These are phyloP conservation scores for Silene conica DNA, from an alignment of 148 eudicot genomes.

Conservation along the genomic window DNA sequence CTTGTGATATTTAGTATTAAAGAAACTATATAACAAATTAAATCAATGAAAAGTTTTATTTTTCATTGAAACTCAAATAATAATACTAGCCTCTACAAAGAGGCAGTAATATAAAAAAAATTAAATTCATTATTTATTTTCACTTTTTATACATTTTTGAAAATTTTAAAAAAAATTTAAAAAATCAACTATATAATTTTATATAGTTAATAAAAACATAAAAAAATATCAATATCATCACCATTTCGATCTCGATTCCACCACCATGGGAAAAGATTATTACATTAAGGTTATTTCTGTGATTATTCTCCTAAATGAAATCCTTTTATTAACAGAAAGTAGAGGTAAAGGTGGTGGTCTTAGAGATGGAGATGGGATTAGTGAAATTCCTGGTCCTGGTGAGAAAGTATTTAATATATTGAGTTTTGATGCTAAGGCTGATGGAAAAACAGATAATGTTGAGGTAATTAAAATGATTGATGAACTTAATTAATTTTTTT, in stretches of 20 bases:
- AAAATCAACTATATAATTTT: too few relatives aligned
- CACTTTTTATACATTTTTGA: too few relatives aligned
- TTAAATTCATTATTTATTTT: not conserved
- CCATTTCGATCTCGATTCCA: not conserved
- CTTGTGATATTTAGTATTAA: not conserved
- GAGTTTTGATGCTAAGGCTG: constrained; percentile 43
- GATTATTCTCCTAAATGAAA: constrained; percentile 16
- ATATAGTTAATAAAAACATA: not conserved
- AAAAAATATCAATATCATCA: not conserved
- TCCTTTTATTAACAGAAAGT: constrained; percentile 12
- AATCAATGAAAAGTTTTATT: not conserved
- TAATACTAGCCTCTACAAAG: constrained; percentile 21
- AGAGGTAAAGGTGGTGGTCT: constrained; percentile 21
- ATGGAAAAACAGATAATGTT: constrained; percentile 28
- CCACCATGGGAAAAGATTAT: constrained; percentile 20
- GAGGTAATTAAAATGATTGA: constrained; percentile 29
- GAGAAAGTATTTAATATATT: constrained; percentile 41
- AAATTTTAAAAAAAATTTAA: too few relatives aligned
- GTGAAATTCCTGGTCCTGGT: constrained; percentile 20
- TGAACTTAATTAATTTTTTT: not conserved
- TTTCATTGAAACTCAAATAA: not conserved
- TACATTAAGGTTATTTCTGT: not conserved
- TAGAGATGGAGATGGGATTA: constrained; percentile 31
- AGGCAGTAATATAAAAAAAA: constrained; percentile 9
- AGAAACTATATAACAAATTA: constrained; percentile 4